These are phyloP conservation scores for Microthyrium microscopicum DNA, from an alignment of 2,329 filamentous ascomycete species.

Conservation along the genomic window DNA sequence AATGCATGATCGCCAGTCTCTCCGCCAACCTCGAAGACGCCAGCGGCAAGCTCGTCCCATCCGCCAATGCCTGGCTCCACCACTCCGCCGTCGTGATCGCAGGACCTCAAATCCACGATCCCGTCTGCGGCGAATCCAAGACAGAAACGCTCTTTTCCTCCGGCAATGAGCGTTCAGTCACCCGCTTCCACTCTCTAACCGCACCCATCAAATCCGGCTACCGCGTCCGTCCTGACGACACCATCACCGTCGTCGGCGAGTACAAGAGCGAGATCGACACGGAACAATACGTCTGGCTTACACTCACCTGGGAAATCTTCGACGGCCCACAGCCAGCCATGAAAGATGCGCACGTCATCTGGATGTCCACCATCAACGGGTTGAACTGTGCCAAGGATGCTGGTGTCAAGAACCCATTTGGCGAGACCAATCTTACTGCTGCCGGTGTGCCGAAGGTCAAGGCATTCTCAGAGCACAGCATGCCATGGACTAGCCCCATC, in stretches of 20 bases:
- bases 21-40: slow-evolving; percentile 4
- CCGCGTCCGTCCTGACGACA: neutral
- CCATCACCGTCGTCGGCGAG: slow-evolving; percentile 2
- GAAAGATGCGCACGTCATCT: slow-evolving; percentile 1
- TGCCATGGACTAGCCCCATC: slow-evolving; percentile 1
- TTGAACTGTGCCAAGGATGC: neutral
- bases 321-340: slow-evolving; percentile 2
- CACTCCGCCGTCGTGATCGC: slow-evolving; percentile 1
- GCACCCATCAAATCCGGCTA: neutral
- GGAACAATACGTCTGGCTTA: slow-evolving; percentile 3
- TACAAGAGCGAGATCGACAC: slow-evolving; percentile 4
- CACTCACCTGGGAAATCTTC: slow-evolving; percentile 1
- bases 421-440: neutral
- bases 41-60: neutral
- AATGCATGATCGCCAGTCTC: slow-evolving; percentile 2
- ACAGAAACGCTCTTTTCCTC: slow-evolving; percentile 4
- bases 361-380: neutral
- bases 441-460: neutral
- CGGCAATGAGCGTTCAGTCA: neutral
- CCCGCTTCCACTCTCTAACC: neutral
- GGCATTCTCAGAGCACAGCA: neutral
- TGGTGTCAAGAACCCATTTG: neutral
- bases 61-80: slow-evolving; percentile 2
- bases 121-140: neutral
- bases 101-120: slow-evolving; percentile 3